A percentile compares a stretch with the other conserved stretches of the same genome.
phyloP scores from a whole-genome alignment of 208 protist genomes.

The Trichomonas vaginalis region DNA sequence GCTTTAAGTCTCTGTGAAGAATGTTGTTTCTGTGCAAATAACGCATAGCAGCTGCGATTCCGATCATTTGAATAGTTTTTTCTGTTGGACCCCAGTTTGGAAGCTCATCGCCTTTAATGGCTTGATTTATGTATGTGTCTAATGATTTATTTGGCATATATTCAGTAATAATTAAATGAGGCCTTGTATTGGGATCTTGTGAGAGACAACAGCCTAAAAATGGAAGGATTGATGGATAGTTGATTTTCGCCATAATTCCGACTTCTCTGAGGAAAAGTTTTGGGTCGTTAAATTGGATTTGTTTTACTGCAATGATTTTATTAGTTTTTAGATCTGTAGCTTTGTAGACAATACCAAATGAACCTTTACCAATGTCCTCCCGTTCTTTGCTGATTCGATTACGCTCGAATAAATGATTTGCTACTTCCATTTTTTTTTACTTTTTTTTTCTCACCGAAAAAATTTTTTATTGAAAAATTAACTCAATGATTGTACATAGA shows the following conservation, averaged over 20 bases:
- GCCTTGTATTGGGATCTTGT: too few species aligned
- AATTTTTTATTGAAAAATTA: too few species aligned
- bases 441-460: too few species aligned
- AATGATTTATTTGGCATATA: not conserved
- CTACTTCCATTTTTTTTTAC: too few species aligned
- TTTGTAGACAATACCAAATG: not conserved
- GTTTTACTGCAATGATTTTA: not conserved
- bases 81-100: not conserved
- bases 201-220: not conserved
- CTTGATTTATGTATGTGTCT: not conserved
- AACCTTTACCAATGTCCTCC: not conserved
- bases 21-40: not conserved
- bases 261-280: not conserved
- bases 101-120: not conserved
- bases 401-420: too few species aligned
- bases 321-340: not conserved
- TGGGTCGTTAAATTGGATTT: not conserved
- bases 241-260: not conserved
- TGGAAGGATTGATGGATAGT: not conserved
- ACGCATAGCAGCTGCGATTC: not conserved
- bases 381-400: too few species aligned
- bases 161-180: not conserved
- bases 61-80: not conserved
- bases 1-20: not conserved
- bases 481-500: too few species aligned